These are phyloP conservation scores for Lignosus rhinocerotis DNA, from an alignment of 1,284 basidiomycete species.

Conservation along the genomic window DNA sequence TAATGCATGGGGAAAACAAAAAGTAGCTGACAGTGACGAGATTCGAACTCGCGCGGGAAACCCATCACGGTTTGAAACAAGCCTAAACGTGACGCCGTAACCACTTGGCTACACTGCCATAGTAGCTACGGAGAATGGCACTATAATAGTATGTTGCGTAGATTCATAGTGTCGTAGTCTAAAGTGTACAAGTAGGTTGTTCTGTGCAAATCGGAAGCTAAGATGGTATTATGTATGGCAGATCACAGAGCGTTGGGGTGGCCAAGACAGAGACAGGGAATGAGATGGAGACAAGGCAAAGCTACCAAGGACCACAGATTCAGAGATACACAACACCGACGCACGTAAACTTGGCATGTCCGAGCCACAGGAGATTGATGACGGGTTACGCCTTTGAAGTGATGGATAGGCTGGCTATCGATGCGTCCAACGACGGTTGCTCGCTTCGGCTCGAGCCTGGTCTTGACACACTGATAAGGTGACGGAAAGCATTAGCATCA, in stretches of 20 bases:
- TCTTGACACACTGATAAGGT: slow-evolving; percentile 33
- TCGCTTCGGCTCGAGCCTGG: slow-evolving; percentile 44
- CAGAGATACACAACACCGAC: slow-evolving; percentile 9
- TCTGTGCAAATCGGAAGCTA: slow-evolving; percentile 15
- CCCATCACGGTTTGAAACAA: slow-evolving; percentile 50
- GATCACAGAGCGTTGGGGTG: background rate
- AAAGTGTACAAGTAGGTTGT: slow-evolving; percentile 21
- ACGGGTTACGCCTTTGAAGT: slow-evolving; percentile 14
- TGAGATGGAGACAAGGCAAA: background rate
- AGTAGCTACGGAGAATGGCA: too few species aligned
- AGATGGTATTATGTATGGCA: slow-evolving; percentile 16
- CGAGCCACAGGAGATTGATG: background rate
- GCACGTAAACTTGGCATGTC: slow-evolving; percentile 14
- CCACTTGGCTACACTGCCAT: slow-evolving; percentile 66
- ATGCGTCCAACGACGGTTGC: slow-evolving; percentile 27
- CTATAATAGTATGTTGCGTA: too few species aligned
- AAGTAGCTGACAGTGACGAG: slow-evolving; percentile 54
- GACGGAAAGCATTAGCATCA: background rate
- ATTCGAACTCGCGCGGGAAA: slow-evolving; percentile 64
- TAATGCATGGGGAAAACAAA: background rate
- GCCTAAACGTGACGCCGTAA: slow-evolving; percentile 65
- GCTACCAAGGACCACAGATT: background rate
- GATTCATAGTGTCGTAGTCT: too few species aligned
- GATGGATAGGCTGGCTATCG: slow-evolving; percentile 28
- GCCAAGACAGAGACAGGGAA: background rate